A percentile compares a stretch with the other conserved stretches of the same genome.
These are phyloP conservation scores for Pelargonium nanum DNA, from an alignment of 345 rosid genomes.

Conservation along the genomic window DNA sequence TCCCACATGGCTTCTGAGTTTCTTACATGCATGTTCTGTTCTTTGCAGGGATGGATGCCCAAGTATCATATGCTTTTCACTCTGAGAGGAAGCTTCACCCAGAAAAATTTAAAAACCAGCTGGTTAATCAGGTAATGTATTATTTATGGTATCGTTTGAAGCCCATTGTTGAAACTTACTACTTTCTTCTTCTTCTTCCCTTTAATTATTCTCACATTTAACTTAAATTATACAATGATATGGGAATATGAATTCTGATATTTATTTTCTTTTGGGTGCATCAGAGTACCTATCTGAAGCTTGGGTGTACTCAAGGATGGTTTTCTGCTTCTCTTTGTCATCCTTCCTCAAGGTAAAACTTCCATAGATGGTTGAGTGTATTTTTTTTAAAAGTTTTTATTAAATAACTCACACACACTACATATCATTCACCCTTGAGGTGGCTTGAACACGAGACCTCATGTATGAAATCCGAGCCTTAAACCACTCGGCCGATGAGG, in stretches of 20 bases:
- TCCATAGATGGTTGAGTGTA: no score
- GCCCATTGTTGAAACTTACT: not conserved
- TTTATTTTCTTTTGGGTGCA: conserved; percentile 12
- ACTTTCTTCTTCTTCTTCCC: no score
- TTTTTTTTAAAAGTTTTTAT: no score
- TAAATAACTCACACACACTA: no score
- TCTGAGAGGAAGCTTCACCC: conserved; percentile 56
- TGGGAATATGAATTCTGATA: not conserved
- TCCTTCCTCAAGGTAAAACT: conserved; percentile 43
- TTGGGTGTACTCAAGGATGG: conserved; percentile 66
- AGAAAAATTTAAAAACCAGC: conserved; percentile 57
- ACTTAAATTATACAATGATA: no score
- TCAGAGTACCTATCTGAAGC: conserved; percentile 57
- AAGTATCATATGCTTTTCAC: conserved; percentile 67
- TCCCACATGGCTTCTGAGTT: not conserved
- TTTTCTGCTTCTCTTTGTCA: conserved; percentile 41
- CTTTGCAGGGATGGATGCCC: conserved; percentile 67
- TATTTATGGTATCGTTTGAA: not conserved
- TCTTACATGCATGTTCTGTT: conserved; percentile 1
- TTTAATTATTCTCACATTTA: no score
- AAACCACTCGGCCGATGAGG: no score
- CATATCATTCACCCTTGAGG: no score
- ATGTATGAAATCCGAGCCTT: no score
- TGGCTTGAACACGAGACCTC: no score
- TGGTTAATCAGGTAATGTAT: conserved; percentile 44